Base-by-base conservation (phyloP, 2,329 filamentous ascomycete species). In the Allantophomopsis lycopodina region DNA sequence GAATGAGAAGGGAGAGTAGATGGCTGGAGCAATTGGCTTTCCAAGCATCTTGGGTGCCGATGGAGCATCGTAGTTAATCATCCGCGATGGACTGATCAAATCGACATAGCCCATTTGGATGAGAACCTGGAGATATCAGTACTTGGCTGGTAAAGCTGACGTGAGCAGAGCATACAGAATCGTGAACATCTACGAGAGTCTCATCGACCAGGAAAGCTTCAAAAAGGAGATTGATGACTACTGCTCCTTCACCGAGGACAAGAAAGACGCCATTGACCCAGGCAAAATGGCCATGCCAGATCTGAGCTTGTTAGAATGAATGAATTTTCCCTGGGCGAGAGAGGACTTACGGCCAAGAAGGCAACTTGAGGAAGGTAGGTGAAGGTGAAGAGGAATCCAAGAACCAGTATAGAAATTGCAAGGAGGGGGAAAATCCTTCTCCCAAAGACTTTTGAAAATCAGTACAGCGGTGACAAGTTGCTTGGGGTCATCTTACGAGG, bases 201-300 rank as follows among this genome's bases (percentile, higher is more conserved):
- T 87, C 82, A 49, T 88, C 83, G 2, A 87, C 82, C 46, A 87
- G 83, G 57, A 87, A 84, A 0, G 81, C 83, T 55, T 88, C 83
- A 46, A 88, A 88, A 1, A 88, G 61, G 11, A 56, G 35, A 2
- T 53, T 51, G 38, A 55, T 49, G 14, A 52, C 15, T 1, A 55
- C 44, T 31, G 53, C 48, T 12, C 55, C 82, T 51, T 87, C 80
- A 35, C 85, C 84, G n/a, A 98, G 68, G 0, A 94, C 84, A 36
- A 96, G 66, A 46, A 96, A 79, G 0, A 84, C 77, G 2, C 83
- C 87, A 51, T 86, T 95, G 42, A 94, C 62, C 83, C 86, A 94
- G n/a, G 91, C 91, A 21, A 79, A 79, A 43, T 76, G 72, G 16
- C 83, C 83, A 51, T 96, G 88, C 57, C 95, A 96, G 48, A 96